Evolutionary conservation across 176 grass and related monocot genomes (phyloP), one percentile per base, ranked within the genome.

Genomic region (Avena sativa): DNA sequence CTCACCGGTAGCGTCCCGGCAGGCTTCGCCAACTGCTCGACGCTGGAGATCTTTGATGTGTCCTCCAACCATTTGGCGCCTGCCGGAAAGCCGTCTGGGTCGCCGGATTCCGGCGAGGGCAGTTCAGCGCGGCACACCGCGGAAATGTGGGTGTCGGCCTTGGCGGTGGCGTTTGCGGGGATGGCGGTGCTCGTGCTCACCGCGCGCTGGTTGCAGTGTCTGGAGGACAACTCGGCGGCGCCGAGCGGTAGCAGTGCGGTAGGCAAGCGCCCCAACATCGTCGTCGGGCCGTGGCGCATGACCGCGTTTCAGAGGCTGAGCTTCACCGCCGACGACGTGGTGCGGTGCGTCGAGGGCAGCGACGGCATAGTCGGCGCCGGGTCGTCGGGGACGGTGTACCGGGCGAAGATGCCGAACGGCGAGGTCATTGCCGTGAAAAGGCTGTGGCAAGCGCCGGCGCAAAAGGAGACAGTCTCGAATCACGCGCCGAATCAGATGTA

Each of bases 371-470:
- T 96, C 5, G 97, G 97, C 26, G 92, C 92, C 38, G 97, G 97
- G 1, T 89, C 97, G 2, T 94, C 87, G 0, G 94, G 94, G 7
- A 96, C 94, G 7, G 97, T 99, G 72, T 94, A 94, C 66, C 92
- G 97, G 0, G 97, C 94, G 0, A 94, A 99, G 91, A 93, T 99
- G 97, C 97, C 94, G 0, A 83, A 21, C 78, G 92, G 97, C 47
- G 90, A 96, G 26, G 89, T 92, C 50, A 96, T 99, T 79, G 94
- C 97, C 0, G 94, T 99, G 19, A 99, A 99, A 75, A 96, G 94
- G 80, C 94, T 99, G 4, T 94, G 97, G 97, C 86, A 90, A 9
- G 62, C 88, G 0, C 75, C 87, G 58, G 79, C 84, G 48, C 76
- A 91, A 9, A 90, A 95, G 88, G 85, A 91, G 59, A 63, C 79